Conservation (phyloP, 2,329 filamentous ascomycete species). For the Triangularia setosa region DNA sequence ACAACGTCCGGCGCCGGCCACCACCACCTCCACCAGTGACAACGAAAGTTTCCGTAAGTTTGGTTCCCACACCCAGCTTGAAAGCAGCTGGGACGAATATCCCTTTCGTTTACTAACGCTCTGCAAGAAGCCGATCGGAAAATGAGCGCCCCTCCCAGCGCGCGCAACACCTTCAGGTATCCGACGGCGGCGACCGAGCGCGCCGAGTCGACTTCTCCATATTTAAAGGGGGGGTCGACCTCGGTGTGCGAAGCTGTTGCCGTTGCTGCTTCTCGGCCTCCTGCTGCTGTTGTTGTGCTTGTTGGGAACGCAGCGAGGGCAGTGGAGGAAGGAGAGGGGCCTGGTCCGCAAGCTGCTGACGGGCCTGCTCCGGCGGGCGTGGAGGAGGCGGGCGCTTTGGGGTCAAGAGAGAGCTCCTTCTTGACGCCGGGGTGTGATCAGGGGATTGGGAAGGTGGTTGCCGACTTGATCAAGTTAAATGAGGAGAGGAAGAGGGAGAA, state of each 20-base stretch:
- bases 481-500: background rate
- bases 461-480: background rate
- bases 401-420: background rate
- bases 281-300: background rate
- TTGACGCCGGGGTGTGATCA: background rate
- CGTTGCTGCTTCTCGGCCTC: background rate
- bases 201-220: background rate
- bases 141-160: background rate
- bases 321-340: background rate
- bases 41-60: background rate
- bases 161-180: background rate
- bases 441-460: background rate
- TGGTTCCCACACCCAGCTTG: background rate
- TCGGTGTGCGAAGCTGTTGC: background rate
- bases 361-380: background rate
- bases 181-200: background rate
- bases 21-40: background rate
- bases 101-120: background rate
- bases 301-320: background rate
- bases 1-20: background rate
- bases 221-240: background rate
- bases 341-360: background rate
- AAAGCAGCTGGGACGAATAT: background rate
- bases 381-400: background rate
- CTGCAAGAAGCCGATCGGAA: background rate